Evolutionary conservation across 495 filamentous ascomycete species (phyloP), one percentile per base, ranked within the genome.

Genomic region (Saxophila tyrrhenica): DNA sequence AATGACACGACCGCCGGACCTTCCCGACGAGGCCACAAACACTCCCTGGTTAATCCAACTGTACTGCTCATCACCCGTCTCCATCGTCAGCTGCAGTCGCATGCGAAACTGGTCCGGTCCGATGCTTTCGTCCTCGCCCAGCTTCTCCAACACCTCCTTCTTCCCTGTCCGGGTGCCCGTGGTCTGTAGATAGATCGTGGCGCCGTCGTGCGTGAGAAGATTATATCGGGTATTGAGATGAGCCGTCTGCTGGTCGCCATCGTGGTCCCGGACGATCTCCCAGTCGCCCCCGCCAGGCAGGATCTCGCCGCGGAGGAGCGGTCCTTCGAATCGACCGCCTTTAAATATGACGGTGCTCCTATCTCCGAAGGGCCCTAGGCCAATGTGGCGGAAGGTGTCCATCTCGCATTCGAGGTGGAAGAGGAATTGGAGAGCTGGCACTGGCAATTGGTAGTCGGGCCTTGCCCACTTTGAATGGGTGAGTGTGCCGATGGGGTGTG

Each of bases 381-480:
- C 54, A 5, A 57, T 52, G 41, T 57, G 54, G 19, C 54, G 35
- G 54, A 57, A 57, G 23, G 54, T 15, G 11, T 57, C 54, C 48
- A 57, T 57, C 21, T 57, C 54, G 22, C 54, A 57, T 46, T 57
- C 54, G 15, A n/a, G n/a, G n/a, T n/a, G n/a, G n/a, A n/a, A n/a
- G n/a, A n/a, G n/a, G n/a, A n/a, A n/a, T n/a, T n/a, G n/a, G n/a
- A n/a, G n/a, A n/a, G n/a, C n/a, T n/a, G n/a, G n/a, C n/a, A n/a
- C n/a, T n/a, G n/a, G n/a, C n/a, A n/a, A n/a, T n/a, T n/a, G n/a
- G n/a, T n/a, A n/a, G n/a, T n/a, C n/a, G n/a, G n/a, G n/a, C n/a
- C n/a, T n/a, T n/a, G n/a, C n/a, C n/a, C n/a, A n/a, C n/a, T n/a
- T n/a, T n/a, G n/a, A n/a, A n/a, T n/a, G n/a, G n/a, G n/a, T n/a